Conservation (phyloP, 179 eudicot species). For the Actinidia arguta region DNA sequence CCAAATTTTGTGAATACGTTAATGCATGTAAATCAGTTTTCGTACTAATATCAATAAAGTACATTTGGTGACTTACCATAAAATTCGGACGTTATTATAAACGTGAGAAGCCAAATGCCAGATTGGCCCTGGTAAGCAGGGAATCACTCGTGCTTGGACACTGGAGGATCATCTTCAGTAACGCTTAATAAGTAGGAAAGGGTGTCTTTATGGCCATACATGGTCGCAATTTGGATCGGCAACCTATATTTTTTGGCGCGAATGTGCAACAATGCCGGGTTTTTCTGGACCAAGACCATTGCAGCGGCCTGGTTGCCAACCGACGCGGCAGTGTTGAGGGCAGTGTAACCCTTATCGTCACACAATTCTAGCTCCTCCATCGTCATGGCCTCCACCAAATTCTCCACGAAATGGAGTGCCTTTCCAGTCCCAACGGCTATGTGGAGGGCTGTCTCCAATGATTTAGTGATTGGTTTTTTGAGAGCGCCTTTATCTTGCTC, state of each 20-base stretch:
- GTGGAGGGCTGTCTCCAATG: slow-evolving; percentile 5
- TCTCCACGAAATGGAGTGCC: slow-evolving; percentile 6
- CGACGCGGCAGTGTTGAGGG: slow-evolving; percentile 5
- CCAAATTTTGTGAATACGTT: no score
- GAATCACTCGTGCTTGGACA: not conserved
- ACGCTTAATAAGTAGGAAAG: slow-evolving; percentile 10
- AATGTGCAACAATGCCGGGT: not conserved
- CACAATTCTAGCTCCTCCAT: not conserved
- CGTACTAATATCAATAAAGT: no score
- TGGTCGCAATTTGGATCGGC: slow-evolving; percentile 27
- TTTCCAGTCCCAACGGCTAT: not conserved
- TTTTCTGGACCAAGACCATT: not conserved
- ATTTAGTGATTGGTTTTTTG: not conserved
- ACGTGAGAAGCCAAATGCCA: not conserved
- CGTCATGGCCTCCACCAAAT: slow-evolving; percentile 14
- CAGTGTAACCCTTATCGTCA: not conserved
- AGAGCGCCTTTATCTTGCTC: not conserved
- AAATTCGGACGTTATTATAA: not conserved
- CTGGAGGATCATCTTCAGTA: not conserved
- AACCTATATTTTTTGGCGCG: not conserved
- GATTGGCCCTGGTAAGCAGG: not conserved
- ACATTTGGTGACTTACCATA: not conserved
- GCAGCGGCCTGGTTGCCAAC: slow-evolving; percentile 18
- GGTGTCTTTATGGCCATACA: slow-evolving; percentile 17
- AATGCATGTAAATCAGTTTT: no score